A percentile compares a stretch with the other conserved stretches of the same genome.
phyloP scores from a whole-genome alignment of 345 rosid species.

The Gossypium arboreum region DNA sequence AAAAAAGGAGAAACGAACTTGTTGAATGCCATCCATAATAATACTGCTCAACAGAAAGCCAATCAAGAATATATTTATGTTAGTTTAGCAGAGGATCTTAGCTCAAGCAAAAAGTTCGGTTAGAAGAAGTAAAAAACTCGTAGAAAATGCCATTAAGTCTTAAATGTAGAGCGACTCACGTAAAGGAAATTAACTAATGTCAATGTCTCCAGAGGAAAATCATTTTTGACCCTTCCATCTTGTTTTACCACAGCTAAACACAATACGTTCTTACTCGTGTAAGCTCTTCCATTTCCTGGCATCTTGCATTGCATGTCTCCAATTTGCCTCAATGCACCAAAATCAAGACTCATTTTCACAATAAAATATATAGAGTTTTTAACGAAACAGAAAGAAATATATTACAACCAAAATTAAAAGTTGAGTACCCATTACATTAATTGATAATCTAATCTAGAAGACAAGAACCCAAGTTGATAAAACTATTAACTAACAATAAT shows the following conservation, averaged over 20 bases:
- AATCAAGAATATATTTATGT: background rate
- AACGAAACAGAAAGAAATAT: background rate
- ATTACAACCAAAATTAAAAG: background rate
- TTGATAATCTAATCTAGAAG: constrained; percentile 16
- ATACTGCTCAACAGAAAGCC: background rate
- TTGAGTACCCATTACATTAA: constrained; percentile 24
- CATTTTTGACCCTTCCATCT: background rate
- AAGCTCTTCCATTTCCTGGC: background rate
- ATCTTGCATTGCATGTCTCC: constrained; percentile 1
- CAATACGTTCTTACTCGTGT: background rate
- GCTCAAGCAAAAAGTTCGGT: constrained; percentile 15
- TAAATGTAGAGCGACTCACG: background rate
- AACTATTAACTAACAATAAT: background rate
- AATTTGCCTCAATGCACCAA: background rate
- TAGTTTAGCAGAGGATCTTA: constrained; percentile 11
- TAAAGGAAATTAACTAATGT: background rate
- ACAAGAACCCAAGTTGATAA: background rate
- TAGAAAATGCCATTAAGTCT: background rate
- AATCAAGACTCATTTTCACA: constrained; percentile 8
- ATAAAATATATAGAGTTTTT: background rate
- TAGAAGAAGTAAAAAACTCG: constrained; percentile 12
- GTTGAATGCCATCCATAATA: background rate
- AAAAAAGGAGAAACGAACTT: background rate
- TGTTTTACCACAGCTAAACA: background rate
- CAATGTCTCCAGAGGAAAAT: background rate